These are phyloP conservation scores for Wickerhamiella azyma DNA, from an alignment of 805 yeast species.

Conservation along the genomic window DNA sequence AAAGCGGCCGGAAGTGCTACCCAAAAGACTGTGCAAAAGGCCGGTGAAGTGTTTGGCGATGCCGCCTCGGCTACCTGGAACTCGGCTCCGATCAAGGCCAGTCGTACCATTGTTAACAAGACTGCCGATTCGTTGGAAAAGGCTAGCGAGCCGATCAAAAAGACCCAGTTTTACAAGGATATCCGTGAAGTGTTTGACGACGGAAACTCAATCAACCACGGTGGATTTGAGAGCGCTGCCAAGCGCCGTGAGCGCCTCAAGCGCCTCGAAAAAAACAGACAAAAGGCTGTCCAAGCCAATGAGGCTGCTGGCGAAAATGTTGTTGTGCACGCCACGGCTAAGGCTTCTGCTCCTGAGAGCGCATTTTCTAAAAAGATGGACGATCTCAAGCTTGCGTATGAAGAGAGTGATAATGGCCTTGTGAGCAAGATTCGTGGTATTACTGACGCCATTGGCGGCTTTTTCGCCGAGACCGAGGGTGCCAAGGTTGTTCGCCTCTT, in stretches of 20 bases:
- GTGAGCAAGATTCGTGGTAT: conserved; percentile 69
- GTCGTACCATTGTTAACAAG: conserved; percentile 69
- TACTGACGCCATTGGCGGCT: conserved; percentile 65
- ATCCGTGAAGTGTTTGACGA: conserved; percentile 81
- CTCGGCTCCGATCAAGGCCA: conserved; percentile 77
- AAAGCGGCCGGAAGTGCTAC: conserved; percentile 56
- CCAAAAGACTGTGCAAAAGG: conserved; percentile 63
- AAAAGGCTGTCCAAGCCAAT: conserved; percentile 58
- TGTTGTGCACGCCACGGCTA: conserved; percentile 68
- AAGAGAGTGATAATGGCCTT: conserved; percentile 87
- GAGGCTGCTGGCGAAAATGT: conserved; percentile 59
- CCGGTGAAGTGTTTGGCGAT: conserved; percentile 87
- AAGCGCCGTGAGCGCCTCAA: conserved; percentile 63
- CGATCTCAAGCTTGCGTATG: conserved; percentile 48
- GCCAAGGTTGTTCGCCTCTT: conserved; percentile 83
- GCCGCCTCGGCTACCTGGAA: conserved; percentile 94
- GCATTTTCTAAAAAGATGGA: conserved; percentile 52
- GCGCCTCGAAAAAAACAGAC: conserved; percentile 27
- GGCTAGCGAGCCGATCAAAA: conserved; percentile 82
- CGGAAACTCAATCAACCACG: conserved; percentile 78
- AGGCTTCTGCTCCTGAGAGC: conserved; percentile 56
- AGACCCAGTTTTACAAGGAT: conserved; percentile 80
- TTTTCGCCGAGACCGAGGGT: conserved; percentile 91
- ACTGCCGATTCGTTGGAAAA: conserved; percentile 76
- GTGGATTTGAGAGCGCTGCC: conserved; percentile 81